These are phyloP conservation scores for Candida sp. DNA, from an alignment of 1,139 yeast genomes.

Conservation along the genomic window DNA sequence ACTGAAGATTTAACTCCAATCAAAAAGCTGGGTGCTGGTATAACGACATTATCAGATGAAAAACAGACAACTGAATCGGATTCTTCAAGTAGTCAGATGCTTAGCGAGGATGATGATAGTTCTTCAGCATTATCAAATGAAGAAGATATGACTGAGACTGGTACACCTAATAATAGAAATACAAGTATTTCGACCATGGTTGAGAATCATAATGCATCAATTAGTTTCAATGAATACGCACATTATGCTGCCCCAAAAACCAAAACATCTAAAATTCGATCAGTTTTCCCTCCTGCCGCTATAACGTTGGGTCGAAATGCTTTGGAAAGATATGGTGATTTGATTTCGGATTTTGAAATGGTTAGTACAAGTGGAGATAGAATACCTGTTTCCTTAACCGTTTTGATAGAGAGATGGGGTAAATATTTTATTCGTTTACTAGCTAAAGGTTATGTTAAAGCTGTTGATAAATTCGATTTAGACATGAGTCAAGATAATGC, in stretches of 20 bases:
- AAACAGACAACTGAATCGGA: conserved; percentile 12
- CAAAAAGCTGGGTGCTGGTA: conserved; percentile 4
- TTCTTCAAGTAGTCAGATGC: conserved; percentile 4
- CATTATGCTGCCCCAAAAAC: conserved; percentile 72
- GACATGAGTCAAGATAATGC: conserved; percentile 6
- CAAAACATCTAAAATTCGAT: conserved; percentile 60
- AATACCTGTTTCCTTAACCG: conserved; percentile 55
- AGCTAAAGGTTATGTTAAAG: conserved; percentile 60
- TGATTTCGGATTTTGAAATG: conserved; percentile 68
- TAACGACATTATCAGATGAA: conserved; percentile 16
- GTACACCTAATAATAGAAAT: conserved; percentile 6
- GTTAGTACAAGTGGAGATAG: conserved; percentile 65
- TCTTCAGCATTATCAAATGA: conserved; percentile 1
- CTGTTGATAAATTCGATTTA: conserved; percentile 45
- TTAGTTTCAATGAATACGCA: conserved; percentile 66
- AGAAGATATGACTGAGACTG: conserved; percentile 6
- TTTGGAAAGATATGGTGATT: conserved; percentile 60
- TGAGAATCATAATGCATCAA: conserved; percentile 14
- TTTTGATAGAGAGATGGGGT: conserved; percentile 76
- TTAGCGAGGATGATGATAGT: conserved; percentile 8
- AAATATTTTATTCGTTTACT: conserved; percentile 57
- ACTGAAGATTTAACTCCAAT: conserved; percentile 12
- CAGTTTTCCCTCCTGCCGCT: conserved; percentile 74
- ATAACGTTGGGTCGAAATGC: conserved; percentile 75
- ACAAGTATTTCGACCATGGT: conserved; percentile 10